Conservation (phyloP, 768 basidiomycete genomes). For the Dendrothele bispora region DNA sequence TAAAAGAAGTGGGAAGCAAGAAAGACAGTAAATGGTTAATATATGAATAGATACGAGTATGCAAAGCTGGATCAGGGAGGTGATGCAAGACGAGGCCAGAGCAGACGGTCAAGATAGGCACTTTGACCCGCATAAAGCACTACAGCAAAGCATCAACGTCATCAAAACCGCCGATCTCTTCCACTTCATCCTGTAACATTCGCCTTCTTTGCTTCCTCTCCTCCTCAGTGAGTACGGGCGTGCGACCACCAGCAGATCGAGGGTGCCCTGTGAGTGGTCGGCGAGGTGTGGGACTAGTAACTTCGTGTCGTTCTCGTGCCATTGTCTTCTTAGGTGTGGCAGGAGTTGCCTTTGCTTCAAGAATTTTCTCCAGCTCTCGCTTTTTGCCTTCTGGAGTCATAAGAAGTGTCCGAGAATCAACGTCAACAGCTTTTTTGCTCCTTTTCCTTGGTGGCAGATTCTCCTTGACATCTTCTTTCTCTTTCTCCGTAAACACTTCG, state of each 20-base stretch:
- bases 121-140: constrained; percentile 7
- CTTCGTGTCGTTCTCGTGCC: constrained; percentile 12
- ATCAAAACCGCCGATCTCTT: constrained; percentile 18
- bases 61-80: background rate
- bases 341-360: constrained; percentile 23
- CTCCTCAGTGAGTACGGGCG: constrained; percentile 18
- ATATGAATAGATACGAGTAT: background rate
- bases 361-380: constrained; percentile 18
- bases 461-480: constrained; percentile 53
- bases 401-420: constrained; percentile 17
- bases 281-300: constrained; percentile 26
- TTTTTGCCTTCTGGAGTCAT: constrained; percentile 21
- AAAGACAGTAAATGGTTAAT: background rate
- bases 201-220: constrained; percentile 28
- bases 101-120: background rate
- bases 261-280: constrained; percentile 12
- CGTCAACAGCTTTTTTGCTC: constrained; percentile 35
- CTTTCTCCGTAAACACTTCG: constrained; percentile 11
- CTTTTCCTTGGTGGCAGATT: constrained; percentile 52
- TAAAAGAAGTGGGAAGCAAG: constrained; percentile 6
- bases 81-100: background rate
- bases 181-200: constrained; percentile 36
- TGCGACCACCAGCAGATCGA: constrained; percentile 17
- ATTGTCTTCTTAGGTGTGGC: constrained; percentile 22
- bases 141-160: constrained; percentile 16